Base-by-base conservation (phyloP, 2,329 filamentous ascomycete species). In the Torrubiella hemipterigena region DNA sequence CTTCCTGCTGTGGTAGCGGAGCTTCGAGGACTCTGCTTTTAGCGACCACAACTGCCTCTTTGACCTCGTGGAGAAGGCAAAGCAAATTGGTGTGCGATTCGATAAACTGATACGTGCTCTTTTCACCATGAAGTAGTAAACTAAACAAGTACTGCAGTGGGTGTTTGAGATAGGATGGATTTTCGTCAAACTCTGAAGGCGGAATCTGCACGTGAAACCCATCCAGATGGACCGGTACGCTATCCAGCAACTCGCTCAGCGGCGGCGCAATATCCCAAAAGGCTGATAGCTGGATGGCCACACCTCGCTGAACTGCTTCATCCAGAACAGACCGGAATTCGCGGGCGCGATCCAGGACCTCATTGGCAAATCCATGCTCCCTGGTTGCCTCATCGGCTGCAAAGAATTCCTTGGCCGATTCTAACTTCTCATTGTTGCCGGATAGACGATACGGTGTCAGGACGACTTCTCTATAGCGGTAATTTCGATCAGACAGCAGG, bases 211-310 rank as follows among this genome's bases (percentile, higher is more conserved):
- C 70, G 15, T 73, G 64, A 54, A 93, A 86, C 6, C 54, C 58
- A 7, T 56, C 52, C 9, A 75, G 55, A 26, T 67, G 56, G 2
- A 57, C 51, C 0, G 86, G 87, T 15, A 95, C 77, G 45, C 81
- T 81, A 37, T 93, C 82, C 9, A 93, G 69, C 28, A 96, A 64
- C 12, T 77, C 69, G 17, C 80, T 67, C 1, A 98, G 67, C 4
- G 78, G 76, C 3, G 91, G 91, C 2, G 87, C 89, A 46, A 96
- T 93, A 49, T 98, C 91, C 91, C 91, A 98, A 53, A 96, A 98
- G 0, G 89, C 87, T 8, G 81, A 87, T 3, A 95, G 69, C 56
- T 96, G 91, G 33, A 85, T 73, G 51, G 95, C 86, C 9, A 96
- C 85, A 12, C 89, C 91, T 8, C 83, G 77, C 14, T 77, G 76